Conservation (phyloP, 1,284 basidiomycete species). For the Hemileia vastatrix region DNA sequence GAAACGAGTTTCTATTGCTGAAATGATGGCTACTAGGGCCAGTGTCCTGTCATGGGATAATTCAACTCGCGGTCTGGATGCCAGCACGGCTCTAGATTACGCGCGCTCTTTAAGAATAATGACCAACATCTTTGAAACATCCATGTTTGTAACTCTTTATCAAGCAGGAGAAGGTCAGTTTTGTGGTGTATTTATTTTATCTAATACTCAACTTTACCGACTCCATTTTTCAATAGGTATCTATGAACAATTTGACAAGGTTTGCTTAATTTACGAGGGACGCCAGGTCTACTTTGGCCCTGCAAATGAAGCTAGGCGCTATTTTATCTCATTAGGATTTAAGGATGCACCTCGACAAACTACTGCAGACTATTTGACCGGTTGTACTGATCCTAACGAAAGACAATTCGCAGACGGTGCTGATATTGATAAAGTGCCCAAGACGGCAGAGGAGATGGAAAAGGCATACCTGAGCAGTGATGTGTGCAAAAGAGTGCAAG, state of each 20-base stretch:
- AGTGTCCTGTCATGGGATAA: constrained; percentile 48
- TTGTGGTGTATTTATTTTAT: too few relatives aligned
- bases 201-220: too few relatives aligned
- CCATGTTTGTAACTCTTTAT: constrained; percentile 47
- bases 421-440: constrained; percentile 58
- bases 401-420: constrained; percentile 67
- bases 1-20: constrained; percentile 56
- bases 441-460: constrained; percentile 62
- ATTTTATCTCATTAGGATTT: constrained; percentile 55
- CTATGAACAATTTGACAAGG: constrained; percentile 62
- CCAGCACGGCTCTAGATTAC: constrained; percentile 54
- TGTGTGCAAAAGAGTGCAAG: constrained; percentile 50
- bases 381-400: constrained; percentile 67
- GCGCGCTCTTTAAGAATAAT: constrained; percentile 52
- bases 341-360: constrained; percentile 59
- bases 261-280: constrained; percentile 61
- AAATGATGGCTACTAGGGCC: constrained; percentile 50
- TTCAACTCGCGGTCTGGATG: constrained; percentile 67
- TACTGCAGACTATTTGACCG: constrained; percentile 63
- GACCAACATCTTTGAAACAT: constrained; percentile 53
- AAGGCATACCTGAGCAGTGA: constrained; percentile 56
- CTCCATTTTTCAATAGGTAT: too few relatives aligned
- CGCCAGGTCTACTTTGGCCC: constrained; percentile 73
- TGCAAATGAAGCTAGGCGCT: constrained; percentile 60
- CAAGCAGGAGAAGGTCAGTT: constrained; percentile 55